Evolutionary conservation across 2,329 filamentous ascomycete genomes (phyloP).

Genomic region (Epichloe brachyelytri): DNA sequence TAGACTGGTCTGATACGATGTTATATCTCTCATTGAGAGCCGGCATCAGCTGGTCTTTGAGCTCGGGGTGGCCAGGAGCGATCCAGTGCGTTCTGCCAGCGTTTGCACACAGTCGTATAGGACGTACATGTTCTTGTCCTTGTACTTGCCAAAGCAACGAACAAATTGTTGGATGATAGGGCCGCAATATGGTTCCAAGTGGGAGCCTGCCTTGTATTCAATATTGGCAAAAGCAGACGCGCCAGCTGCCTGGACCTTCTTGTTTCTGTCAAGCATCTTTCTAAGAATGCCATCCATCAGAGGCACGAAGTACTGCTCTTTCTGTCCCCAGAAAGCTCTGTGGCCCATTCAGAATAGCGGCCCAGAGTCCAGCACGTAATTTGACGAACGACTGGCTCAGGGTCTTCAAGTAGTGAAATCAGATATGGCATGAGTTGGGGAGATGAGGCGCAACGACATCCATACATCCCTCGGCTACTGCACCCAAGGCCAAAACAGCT

Average conservation of each 20-base stretch:
- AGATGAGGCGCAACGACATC: conserved; percentile 80
- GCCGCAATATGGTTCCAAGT: conserved; percentile 71
- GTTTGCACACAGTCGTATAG: conserved; percentile 98
- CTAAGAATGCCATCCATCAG: conserved; percentile 94
- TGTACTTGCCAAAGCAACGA: conserved; percentile 84
- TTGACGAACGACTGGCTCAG: conserved; percentile 81
- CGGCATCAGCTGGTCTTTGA: conserved; percentile 84
- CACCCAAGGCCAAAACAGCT: conserved; percentile 84
- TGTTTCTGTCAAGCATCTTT: conserved; percentile 94
- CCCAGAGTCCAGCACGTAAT: conserved; percentile 98
- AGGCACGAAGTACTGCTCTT: conserved; percentile 73
- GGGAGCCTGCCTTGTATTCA: conserved; percentile 79
- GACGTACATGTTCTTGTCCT: conserved; percentile 98
- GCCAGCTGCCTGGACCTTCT: conserved; percentile 92
- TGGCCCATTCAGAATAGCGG: conserved; percentile 86
- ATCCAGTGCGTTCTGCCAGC: conserved; percentile 79
- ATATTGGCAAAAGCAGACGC: conserved; percentile 93
- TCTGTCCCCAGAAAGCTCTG: conserved; percentile 57
- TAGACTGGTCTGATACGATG: conserved; percentile 73
- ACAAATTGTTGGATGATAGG: conserved; percentile 91
- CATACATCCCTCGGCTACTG: conserved; percentile 91
- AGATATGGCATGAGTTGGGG: conserved; percentile 80
- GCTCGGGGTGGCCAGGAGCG: conserved; percentile 63
- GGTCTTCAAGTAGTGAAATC: conserved; percentile 70
- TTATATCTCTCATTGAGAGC: conserved; percentile 82